Conservation (phyloP, 352 stramenopile genomes). For the Globisporangium splendens region DNA sequence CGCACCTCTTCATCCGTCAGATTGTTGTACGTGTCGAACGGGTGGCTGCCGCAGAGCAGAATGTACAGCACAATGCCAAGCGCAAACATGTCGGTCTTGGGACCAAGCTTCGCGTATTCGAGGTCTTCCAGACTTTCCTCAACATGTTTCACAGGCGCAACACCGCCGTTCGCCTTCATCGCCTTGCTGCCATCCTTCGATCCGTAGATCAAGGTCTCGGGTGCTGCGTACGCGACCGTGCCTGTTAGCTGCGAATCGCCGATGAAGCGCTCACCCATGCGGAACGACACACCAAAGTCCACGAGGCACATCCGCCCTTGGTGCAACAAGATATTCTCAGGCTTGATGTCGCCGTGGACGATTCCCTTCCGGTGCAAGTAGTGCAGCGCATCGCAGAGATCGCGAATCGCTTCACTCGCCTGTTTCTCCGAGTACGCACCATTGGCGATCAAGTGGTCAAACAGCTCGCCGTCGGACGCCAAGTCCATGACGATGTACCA, state of each 20-base stretch:
- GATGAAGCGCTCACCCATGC: constrained; percentile 70
- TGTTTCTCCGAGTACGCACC: constrained; percentile 85
- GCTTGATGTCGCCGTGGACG: constrained; percentile 88
- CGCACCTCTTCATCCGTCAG: constrained; percentile 75
- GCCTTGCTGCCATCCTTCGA: constrained; percentile 16
- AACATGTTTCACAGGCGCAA: constrained; percentile 10
- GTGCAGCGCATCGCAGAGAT: constrained; percentile 74
- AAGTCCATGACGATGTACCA: constrained; percentile 87
- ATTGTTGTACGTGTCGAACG: constrained; percentile 86
- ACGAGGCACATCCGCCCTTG: constrained; percentile 78
- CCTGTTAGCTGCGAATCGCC: constrained; percentile 70
- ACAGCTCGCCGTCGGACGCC: constrained; percentile 82
- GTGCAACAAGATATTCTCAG: constrained; percentile 83
- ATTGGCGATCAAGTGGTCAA: constrained; percentile 83
- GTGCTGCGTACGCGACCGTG: constrained; percentile 71
- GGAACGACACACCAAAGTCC: constrained; percentile 84
- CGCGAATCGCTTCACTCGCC: constrained; percentile 59
- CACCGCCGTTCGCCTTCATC: constrained; percentile 5
- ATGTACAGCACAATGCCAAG: constrained; percentile 84
- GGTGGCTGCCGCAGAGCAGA: constrained; percentile 76
- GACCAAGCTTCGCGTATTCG: constrained; percentile 51
- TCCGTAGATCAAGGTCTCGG: constrained; percentile 61
- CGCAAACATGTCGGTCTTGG: constrained; percentile 81
- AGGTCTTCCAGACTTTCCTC: constrained; percentile 14
- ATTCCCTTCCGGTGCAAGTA: constrained; percentile 87